Evolutionary conservation across 2,329 filamentous ascomycete genomes (phyloP).

Genomic region (Diaporthe sp.): DNA sequence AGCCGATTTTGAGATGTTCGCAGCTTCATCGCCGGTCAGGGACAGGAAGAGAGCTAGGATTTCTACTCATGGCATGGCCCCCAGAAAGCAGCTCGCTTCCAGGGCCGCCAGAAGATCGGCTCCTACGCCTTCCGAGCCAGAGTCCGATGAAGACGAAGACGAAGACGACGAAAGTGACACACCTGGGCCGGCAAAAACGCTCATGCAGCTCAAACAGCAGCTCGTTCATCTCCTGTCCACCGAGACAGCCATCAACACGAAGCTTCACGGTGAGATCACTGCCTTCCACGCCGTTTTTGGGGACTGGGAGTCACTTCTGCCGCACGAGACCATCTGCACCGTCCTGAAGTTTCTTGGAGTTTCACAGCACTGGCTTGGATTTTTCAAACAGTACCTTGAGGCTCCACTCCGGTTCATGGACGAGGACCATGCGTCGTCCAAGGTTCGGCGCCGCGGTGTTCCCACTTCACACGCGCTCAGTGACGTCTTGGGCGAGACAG

Average conservation of each 20-base stretch:
- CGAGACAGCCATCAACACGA: constrained; percentile 60
- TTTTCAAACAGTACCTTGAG: constrained; percentile 72
- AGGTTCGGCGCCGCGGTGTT: constrained; percentile 67
- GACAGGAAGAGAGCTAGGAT: background rate
- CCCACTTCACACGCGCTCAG: constrained; percentile 72
- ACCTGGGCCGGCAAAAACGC: constrained; percentile 46
- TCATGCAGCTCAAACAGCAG: constrained; percentile 60
- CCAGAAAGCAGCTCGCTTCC: constrained; percentile 51
- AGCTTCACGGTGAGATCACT: constrained; percentile 59
- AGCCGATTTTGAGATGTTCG: constrained; percentile 48
- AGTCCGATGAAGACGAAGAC: constrained; percentile 42
- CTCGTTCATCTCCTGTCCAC: constrained; percentile 63
- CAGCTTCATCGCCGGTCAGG: background rate
- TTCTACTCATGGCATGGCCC: constrained; percentile 41
- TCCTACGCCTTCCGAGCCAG: constrained; percentile 39
- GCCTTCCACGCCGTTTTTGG: constrained; percentile 63
- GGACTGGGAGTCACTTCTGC: constrained; percentile 58
- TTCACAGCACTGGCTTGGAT: constrained; percentile 66
- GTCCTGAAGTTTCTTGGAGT: constrained; percentile 72
- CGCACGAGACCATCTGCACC: constrained; percentile 70
- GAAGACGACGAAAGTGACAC: constrained; percentile 41
- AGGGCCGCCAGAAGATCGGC: constrained; percentile 48
- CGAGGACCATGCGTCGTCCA: constrained; percentile 62
- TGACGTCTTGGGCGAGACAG: constrained; percentile 70
- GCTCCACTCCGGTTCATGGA: constrained; percentile 70